Evolutionary conservation across 2,329 filamentous ascomycete species (phyloP).

Genomic region (Dactylonectria estremocensis): DNA sequence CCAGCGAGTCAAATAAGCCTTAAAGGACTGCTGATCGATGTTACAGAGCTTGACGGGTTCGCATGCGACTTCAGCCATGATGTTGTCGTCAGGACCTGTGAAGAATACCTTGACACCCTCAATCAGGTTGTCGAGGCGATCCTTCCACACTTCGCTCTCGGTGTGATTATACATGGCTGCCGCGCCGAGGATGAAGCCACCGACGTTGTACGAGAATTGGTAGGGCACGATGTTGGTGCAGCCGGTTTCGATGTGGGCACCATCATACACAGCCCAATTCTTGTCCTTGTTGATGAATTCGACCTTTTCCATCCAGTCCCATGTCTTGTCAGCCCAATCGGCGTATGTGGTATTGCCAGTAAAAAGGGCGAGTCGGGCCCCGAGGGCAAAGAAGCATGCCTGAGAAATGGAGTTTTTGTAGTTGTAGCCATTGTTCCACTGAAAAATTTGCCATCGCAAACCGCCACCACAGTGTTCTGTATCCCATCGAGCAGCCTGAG

Average conservation of each 20-base stretch:
- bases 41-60: conserved; percentile 74
- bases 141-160: conserved; percentile 67
- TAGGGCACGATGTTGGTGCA: conserved; percentile 72
- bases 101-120: conserved; percentile 70
- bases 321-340: conserved; percentile 82
- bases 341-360: conserved; percentile 84
- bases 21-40: conserved; percentile 75
- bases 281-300: conserved; percentile 68
- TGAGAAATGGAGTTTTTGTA: conserved; percentile 81
- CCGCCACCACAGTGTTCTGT: conserved; percentile 78
- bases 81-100: conserved; percentile 62
- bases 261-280: conserved; percentile 75
- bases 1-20: conserved; percentile 74
- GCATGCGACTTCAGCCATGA: conserved; percentile 78
- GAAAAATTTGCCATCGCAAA: conserved; percentile 87
- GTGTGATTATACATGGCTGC: conserved; percentile 80
- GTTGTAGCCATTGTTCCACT: conserved; percentile 85
- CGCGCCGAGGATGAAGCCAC: conserved; percentile 75
- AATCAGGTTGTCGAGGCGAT: conserved; percentile 71
- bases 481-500: conserved; percentile 83
- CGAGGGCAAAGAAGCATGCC: conserved; percentile 74
- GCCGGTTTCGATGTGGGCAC: conserved; percentile 69
- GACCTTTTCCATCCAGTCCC: conserved; percentile 75
- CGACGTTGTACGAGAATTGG: conserved; percentile 80
- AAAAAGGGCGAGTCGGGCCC: conserved; percentile 80